phyloP scores from a whole-genome alignment of 257 asterid species.

The Plectranthus barbatus region DNA sequence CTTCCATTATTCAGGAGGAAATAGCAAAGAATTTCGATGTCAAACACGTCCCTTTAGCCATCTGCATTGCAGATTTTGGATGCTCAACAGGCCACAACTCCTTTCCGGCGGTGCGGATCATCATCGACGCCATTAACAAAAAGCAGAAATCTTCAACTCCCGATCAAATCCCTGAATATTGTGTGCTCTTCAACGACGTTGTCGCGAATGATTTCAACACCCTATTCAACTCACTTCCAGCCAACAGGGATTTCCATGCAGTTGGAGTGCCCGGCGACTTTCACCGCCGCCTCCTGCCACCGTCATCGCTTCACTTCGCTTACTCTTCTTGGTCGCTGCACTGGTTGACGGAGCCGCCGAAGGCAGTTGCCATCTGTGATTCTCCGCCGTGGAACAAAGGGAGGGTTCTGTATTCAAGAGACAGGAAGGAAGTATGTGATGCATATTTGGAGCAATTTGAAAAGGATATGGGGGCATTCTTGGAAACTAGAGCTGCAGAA shows the following conservation, averaged over 20 bases:
- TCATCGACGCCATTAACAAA: constrained; percentile 14
- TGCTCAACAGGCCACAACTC: constrained; percentile 41
- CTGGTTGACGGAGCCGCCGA: constrained; percentile 19
- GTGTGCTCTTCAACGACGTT: constrained; percentile 21
- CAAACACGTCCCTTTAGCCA: neutral
- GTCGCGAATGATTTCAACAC: constrained; percentile 26
- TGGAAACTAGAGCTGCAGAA: constrained; percentile 17
- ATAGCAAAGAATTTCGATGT: neutral
- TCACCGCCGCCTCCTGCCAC: constrained; percentile 19
- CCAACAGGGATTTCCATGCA: constrained; percentile 3
- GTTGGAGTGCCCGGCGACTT: constrained; percentile 18
- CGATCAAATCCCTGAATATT: neutral
- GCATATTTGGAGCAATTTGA: constrained; percentile 19
- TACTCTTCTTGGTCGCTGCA: constrained; percentile 26
- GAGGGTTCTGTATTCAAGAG: neutral
- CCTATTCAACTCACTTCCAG: constrained; percentile 20
- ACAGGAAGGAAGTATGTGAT: constrained; percentile 14
- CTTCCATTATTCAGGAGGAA: constrained; percentile 16
- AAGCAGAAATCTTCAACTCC: neutral
- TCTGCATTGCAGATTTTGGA: constrained; percentile 33
- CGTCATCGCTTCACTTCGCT: constrained; percentile 20
- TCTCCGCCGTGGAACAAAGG: constrained; percentile 26
- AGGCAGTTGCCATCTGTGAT: neutral
- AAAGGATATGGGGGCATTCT: constrained; percentile 12
- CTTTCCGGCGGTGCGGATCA: constrained; percentile 19